Evolutionary conservation across 148 eudicot species (phyloP), one percentile per base, ranked within the genome.

Genomic region (Rheum nobile): DNA sequence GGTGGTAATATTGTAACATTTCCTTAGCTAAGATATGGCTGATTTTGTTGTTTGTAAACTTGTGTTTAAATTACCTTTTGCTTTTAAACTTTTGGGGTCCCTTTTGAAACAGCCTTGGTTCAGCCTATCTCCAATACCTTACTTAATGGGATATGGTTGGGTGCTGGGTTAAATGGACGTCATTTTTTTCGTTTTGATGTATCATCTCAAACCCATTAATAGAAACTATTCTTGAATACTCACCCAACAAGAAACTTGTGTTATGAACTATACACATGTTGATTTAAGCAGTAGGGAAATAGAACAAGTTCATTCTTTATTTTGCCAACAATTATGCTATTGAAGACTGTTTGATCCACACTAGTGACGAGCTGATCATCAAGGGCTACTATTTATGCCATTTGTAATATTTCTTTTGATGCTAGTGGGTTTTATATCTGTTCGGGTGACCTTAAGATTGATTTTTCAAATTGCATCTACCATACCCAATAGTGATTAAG

Each of bases 1-100:
- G 91, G 91, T 87, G 34, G 47, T 73, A 71, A 42, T 55, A 24
- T 71, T 29, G 14, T 32, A 31, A 26, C 61, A 68, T 78, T 57
- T 24, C 32, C 32, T 31, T 65, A 32, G 10, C 41, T 65, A 28
- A 29, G 35, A 31, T 65, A 65, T 68, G 3, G 34, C 29, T 34
- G 16, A 47, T 50, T 38, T 77, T 72, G 35, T 43, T 21, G 38
- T n/a, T 11, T 5, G 13, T 26, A 42, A 32, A 26, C 32, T 9
- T 21, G 12, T 68, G 47, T 78, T 71, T 69, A 3, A 16, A 44
- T 67, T n/a, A 31, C 32, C 42, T 41, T 59, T 37, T 22, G 14
- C 13, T 74, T 13, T 39, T 24, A 31, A 29, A 4, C 69, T 4
- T 32, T 28, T 32, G 63, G 14, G 63, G 28, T 39, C 38, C 31